Conservation (phyloP, 352 stramenopile species). For the Phytophthora sp. region DNA sequence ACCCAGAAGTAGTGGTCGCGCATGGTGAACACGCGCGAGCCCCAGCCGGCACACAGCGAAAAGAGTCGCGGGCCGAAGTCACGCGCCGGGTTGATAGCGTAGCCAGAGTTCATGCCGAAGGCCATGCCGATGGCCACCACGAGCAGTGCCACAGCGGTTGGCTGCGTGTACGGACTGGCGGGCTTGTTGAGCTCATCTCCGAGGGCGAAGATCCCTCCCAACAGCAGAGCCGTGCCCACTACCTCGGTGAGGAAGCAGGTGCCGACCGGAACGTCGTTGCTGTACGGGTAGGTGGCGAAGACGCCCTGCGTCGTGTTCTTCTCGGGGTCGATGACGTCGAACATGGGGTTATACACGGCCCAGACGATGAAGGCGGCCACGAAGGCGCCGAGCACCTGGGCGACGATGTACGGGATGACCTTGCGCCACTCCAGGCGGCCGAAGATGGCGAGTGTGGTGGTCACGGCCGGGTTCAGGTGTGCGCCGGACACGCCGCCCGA, state of each 20-base stretch:
- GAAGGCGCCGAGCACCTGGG: constrained; percentile 57
- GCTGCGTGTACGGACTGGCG: constrained; percentile 41
- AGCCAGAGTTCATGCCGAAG: constrained; percentile 71
- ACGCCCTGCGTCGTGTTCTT: constrained; percentile 37
- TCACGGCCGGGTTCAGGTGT: constrained; percentile 68
- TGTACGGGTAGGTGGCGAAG: constrained; percentile 56
- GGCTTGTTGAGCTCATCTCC: constrained; percentile 54
- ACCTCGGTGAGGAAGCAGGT: constrained; percentile 64
- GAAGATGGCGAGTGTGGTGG: constrained; percentile 55
- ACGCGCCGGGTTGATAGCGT: constrained; percentile 63
- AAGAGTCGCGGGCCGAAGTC: constrained; percentile 53
- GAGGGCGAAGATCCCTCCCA: constrained; percentile 56
- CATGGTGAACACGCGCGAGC: constrained; percentile 36
- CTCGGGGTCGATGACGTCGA: constrained; percentile 49
- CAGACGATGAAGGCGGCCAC: constrained; percentile 49
- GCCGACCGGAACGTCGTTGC: constrained; percentile 32
- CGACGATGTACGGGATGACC: constrained; percentile 42
- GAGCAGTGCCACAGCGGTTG: constrained; percentile 47
- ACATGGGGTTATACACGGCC: constrained; percentile 57
- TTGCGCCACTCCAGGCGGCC: constrained; percentile 54
- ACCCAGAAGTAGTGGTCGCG: constrained; percentile 63
- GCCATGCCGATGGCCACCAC: constrained; percentile 62
- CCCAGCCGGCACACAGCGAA: constrained; percentile 41
- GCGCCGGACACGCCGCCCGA: constrained; percentile 53
- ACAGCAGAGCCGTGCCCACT: constrained; percentile 50